Percentiles rank a stretch among this genome's conserved stretches.
These are phyloP conservation scores for Phaffomyces opuntiae DNA, from an alignment of 805 yeast genomes.

Conservation along the genomic window DNA sequence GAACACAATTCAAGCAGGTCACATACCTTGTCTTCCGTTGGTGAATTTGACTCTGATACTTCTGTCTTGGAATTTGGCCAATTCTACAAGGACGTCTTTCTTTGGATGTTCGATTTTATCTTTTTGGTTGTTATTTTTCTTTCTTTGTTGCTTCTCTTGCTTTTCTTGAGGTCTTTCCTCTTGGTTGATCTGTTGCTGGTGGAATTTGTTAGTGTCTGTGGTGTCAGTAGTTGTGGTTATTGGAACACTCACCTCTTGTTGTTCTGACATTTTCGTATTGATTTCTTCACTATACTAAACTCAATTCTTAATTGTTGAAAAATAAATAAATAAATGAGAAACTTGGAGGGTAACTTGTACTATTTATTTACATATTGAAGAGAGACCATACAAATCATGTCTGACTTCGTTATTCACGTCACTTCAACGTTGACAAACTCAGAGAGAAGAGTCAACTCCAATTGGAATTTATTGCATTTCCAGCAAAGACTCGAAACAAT, in stretches of 20 bases:
- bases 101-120: conserved; percentile 63
- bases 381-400: conserved; percentile 1
- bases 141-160: conserved; percentile 3
- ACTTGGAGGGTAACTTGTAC: neutral
- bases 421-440: conserved; percentile 65
- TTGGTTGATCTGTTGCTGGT: conserved; percentile 1
- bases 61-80: conserved; percentile 69
- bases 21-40: conserved; percentile 66
- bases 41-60: conserved; percentile 69
- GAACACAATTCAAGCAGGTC: too few species aligned
- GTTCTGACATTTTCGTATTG: neutral
- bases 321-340: too few species aligned
- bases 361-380: neutral
- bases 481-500: conserved; percentile 53
- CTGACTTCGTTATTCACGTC: conserved; percentile 46
- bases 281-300: neutral
- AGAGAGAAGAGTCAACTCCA: conserved; percentile 56
- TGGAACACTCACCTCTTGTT: neutral
- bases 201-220: neutral
- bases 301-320: too few species aligned
- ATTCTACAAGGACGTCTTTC: conserved; percentile 82
- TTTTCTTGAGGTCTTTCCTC: neutral
- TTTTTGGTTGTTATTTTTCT: conserved; percentile 15
- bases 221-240: too few species aligned
- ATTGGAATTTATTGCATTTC: conserved; percentile 52